Evolutionary conservation across 2,329 filamentous ascomycete genomes (phyloP).

Genomic region (Cladophialophora chaetospira): DNA sequence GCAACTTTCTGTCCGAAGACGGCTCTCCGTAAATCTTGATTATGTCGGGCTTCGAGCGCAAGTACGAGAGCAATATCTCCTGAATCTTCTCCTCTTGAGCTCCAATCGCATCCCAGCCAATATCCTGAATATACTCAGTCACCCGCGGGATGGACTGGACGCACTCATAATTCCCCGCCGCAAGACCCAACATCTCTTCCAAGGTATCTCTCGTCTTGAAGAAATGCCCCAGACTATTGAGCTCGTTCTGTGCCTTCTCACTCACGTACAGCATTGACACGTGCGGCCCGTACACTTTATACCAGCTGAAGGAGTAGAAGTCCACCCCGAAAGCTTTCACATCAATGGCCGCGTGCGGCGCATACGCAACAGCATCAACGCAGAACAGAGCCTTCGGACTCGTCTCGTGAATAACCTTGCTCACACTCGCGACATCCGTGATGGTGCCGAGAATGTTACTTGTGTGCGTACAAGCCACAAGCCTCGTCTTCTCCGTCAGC

Average conservation of each 20-base stretch:
- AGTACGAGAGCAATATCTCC: constrained; percentile 59
- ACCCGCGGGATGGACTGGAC: constrained; percentile 64
- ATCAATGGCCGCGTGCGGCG: constrained; percentile 71
- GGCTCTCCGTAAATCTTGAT: constrained; percentile 62
- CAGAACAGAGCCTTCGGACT: constrained; percentile 62
- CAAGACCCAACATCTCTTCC: constrained; percentile 68
- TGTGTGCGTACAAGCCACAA: constrained; percentile 71
- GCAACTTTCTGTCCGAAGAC: constrained; percentile 48
- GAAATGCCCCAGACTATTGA: constrained; percentile 65
- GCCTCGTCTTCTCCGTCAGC: constrained; percentile 64
- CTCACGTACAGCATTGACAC: constrained; percentile 70
- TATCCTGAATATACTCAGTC: constrained; percentile 57
- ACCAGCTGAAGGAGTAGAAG: constrained; percentile 79
- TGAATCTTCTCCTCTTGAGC: constrained; percentile 65
- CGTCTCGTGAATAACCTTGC: constrained; percentile 42
- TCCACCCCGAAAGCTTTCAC: constrained; percentile 70
- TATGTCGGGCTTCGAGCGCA: constrained; percentile 52
- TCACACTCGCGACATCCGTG: constrained; percentile 47
- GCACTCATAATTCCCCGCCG: constrained; percentile 71
- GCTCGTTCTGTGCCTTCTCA: constrained; percentile 55
- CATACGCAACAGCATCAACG: constrained; percentile 76
- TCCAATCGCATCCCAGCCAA: constrained; percentile 56
- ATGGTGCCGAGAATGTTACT: constrained; percentile 75
- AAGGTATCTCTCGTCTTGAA: constrained; percentile 65
- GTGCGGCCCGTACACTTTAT: constrained; percentile 80